Conservation (phyloP, 2,329 filamentous ascomycete genomes). For the Xylaria sp. region DNA sequence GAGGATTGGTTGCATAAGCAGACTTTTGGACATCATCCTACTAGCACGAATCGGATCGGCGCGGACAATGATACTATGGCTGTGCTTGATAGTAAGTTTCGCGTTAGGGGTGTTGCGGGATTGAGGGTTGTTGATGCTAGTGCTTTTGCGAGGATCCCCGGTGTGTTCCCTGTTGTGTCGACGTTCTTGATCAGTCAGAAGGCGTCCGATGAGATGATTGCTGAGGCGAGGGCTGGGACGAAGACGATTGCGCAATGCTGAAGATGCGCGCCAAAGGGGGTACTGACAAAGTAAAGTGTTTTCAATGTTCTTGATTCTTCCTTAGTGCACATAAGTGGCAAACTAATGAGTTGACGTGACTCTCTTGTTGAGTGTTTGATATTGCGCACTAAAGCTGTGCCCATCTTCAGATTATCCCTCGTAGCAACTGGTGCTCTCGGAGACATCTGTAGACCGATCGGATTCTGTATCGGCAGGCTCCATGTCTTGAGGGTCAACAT, state of each 20-base stretch:
- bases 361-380: too few relatives aligned
- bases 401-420: too few relatives aligned
- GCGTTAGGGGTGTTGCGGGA: constrained; percentile 61
- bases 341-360: too few relatives aligned
- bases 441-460: too few relatives aligned
- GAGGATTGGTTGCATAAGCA: constrained; percentile 54
- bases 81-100: constrained; percentile 64
- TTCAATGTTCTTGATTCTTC: too few relatives aligned
- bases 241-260: constrained; percentile 6
- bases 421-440: too few relatives aligned
- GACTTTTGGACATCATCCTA: constrained; percentile 67
- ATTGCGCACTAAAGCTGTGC: too few relatives aligned
- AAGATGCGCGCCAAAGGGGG: background rate
- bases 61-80: constrained; percentile 61
- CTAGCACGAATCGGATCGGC: constrained; percentile 65
- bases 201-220: constrained; percentile 37
- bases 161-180: constrained; percentile 36
- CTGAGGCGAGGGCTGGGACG: constrained; percentile 18
- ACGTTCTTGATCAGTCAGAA: constrained; percentile 38
- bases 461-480: background rate
- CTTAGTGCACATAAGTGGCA: too few relatives aligned
- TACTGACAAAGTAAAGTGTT: too few relatives aligned
- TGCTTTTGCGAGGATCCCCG: constrained; percentile 32
- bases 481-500: background rate
- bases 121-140: constrained; percentile 54